Conservation (phyloP, 768 basidiomycete genomes). For the Auriscalpium microsporum region DNA sequence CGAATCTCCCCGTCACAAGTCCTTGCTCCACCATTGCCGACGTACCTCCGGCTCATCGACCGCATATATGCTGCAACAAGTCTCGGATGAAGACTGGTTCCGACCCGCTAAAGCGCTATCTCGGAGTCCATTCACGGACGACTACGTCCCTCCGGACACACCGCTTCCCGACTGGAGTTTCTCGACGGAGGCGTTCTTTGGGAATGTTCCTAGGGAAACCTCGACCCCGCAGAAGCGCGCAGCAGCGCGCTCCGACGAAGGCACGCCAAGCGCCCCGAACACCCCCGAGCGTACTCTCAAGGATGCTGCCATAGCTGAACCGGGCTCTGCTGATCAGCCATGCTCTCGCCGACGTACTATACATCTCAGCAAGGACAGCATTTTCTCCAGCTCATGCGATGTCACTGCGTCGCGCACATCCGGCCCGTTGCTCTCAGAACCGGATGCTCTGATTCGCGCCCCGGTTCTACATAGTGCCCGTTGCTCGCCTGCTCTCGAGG, state of each 20-base stretch:
- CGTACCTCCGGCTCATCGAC: not conserved
- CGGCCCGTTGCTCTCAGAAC: not conserved
- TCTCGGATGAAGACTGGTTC: slow-evolving; percentile 21
- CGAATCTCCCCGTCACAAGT: not conserved
- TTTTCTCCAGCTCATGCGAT: slow-evolving; percentile 12
- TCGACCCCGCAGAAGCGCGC: slow-evolving; percentile 7
- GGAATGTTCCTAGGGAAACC: slow-evolving; percentile 8
- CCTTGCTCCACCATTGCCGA: slow-evolving; percentile 1
- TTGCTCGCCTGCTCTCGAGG: not conserved
- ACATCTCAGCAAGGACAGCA: slow-evolving; percentile 6
- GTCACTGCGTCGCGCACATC: not conserved
- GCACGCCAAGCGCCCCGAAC: slow-evolving; percentile 1
- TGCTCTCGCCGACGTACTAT: not conserved
- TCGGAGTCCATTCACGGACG: slow-evolving; percentile 14
- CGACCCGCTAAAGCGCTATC: slow-evolving; percentile 21
- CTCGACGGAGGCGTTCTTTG: slow-evolving; percentile 6
- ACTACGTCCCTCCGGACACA: slow-evolving; percentile 11
- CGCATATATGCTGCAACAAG: slow-evolving; percentile 8
- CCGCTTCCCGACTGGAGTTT: slow-evolving; percentile 9
- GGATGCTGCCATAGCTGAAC: not conserved
- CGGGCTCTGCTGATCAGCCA: not conserved
- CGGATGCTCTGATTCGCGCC: not conserved
- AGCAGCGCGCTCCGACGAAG: not conserved
- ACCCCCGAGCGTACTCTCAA: not conserved
- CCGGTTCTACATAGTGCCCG: not conserved